Evolutionary conservation across 2,329 filamentous ascomycete species (phyloP).

Genomic region (Malbranchea cinnamomea): DNA sequence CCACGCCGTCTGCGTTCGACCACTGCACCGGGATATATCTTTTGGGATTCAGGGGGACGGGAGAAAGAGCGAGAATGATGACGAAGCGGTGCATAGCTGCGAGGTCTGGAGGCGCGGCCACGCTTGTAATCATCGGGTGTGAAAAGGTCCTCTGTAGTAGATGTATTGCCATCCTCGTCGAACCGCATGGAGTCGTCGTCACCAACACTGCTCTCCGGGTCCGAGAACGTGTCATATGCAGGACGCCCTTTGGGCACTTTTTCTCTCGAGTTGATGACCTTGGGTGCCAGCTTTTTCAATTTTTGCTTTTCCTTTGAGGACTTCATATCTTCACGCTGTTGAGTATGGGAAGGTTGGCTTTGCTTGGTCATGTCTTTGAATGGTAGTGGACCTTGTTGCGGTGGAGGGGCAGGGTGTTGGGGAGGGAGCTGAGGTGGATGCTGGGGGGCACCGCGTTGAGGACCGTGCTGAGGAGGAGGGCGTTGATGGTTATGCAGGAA

Average conservation of each 20-base stretch:
- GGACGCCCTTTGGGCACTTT: constrained; percentile 5
- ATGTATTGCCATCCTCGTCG: constrained; percentile 15
- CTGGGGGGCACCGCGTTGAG: constrained; percentile 2
- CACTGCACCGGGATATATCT: too few relatives aligned
- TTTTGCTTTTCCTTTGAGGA: constrained; percentile 4
- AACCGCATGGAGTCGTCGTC: constrained; percentile 18
- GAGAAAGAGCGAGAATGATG: constrained; percentile 11
- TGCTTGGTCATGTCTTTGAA: neutral
- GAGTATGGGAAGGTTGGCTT: neutral
- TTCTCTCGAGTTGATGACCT: constrained; percentile 9
- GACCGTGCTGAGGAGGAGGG: constrained; percentile 3
- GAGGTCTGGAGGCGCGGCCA: constrained; percentile 10
- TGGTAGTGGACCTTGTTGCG: neutral
- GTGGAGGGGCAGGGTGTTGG: neutral
- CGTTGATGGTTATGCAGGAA: neutral
- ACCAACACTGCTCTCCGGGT: constrained; percentile 14
- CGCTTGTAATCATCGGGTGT: constrained; percentile 12
- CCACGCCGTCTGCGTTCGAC: too few relatives aligned
- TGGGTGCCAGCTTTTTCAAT: constrained; percentile 3
- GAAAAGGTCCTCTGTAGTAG: constrained; percentile 15
- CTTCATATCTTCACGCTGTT: neutral
- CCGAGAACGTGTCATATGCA: constrained; percentile 9
- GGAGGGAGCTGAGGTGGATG: neutral
- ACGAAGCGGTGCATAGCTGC: constrained; percentile 12
- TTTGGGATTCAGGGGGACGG: too few relatives aligned